Conservation (phyloP, 148 eudicot genomes). For the Gaultheria prostrata region DNA sequence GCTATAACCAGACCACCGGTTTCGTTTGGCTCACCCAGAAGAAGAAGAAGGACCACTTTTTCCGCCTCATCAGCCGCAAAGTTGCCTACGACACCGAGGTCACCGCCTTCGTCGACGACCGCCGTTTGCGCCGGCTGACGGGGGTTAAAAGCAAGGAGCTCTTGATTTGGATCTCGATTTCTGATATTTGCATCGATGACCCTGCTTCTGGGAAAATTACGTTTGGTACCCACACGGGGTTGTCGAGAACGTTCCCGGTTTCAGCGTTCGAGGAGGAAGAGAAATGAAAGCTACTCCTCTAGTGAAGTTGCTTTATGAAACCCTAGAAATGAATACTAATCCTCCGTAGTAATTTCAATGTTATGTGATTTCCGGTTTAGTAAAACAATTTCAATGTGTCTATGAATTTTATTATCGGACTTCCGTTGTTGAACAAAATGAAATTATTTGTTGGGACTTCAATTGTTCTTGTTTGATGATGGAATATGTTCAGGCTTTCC, state of each 20-base stretch:
- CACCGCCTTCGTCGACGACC: constrained; percentile 61
- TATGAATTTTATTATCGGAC: not conserved
- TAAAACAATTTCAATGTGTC: too few species aligned
- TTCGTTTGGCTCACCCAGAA: constrained; percentile 66
- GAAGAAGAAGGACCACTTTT: constrained; percentile 39
- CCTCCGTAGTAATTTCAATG: not conserved
- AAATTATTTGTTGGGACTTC: not conserved
- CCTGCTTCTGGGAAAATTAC: constrained; percentile 47
- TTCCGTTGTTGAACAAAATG: not conserved
- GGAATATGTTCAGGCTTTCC: too few species aligned
- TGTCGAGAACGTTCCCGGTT: constrained; percentile 46
- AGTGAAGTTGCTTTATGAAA: not conserved
- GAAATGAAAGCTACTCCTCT: constrained; percentile 16
- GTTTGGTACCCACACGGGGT: constrained; percentile 55
- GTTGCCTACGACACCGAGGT: constrained; percentile 54
- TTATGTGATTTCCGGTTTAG: too few species aligned
- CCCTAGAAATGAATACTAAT: too few species aligned
- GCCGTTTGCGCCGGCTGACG: constrained; percentile 51
- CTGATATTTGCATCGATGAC: constrained; percentile 52
- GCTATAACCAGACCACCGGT: constrained; percentile 46
- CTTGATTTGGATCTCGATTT: constrained; percentile 47
- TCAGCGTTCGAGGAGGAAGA: constrained; percentile 49
- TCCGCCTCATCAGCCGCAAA: constrained; percentile 30
- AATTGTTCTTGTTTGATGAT: not conserved
- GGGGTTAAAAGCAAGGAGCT: constrained; percentile 73